Evolutionary conservation across 257 asterid genomes (phyloP).

Genomic region (Echium plantagineum): DNA sequence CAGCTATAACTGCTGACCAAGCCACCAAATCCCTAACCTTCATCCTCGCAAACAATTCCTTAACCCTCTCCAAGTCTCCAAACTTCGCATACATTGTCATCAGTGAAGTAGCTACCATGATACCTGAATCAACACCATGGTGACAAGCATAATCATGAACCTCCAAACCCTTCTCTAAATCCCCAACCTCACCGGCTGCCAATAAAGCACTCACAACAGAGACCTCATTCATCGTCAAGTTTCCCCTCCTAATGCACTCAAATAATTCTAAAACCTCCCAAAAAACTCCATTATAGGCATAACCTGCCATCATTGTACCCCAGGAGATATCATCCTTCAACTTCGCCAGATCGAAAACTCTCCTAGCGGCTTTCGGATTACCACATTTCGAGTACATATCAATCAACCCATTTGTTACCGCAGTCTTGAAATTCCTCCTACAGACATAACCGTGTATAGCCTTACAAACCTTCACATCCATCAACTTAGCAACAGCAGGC

Average conservation of each 20-base stretch:
- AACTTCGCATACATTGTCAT: slow-evolving; percentile 33
- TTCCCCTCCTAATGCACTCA: slow-evolving; percentile 13
- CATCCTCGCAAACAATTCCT: slow-evolving; percentile 18
- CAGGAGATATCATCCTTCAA: slow-evolving; percentile 29
- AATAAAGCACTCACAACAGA: slow-evolving; percentile 26
- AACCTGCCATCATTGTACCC: slow-evolving; percentile 42
- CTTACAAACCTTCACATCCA: slow-evolving; percentile 16
- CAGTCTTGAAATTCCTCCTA: slow-evolving; percentile 31
- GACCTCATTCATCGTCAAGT: slow-evolving; percentile 19
- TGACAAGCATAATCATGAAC: slow-evolving; percentile 19
- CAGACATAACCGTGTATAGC: slow-evolving; percentile 24
- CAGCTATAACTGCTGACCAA: slow-evolving; percentile 34
- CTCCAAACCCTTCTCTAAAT: slow-evolving; percentile 22
- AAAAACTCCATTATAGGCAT: slow-evolving; percentile 26
- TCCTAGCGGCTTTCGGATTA: slow-evolving; percentile 7
- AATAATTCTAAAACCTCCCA: slow-evolving; percentile 21
- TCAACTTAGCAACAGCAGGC: slow-evolving; percentile 26
- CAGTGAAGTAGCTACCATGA: slow-evolving; percentile 22
- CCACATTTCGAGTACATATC: slow-evolving; percentile 31
- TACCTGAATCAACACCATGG: slow-evolving; percentile 21
- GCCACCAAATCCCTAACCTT: slow-evolving; percentile 26
- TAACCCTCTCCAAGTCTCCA: slow-evolving; percentile 26
- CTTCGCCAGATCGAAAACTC: slow-evolving; percentile 15
- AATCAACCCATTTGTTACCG: slow-evolving; percentile 26
- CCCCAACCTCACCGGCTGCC: slow-evolving; percentile 26